These are phyloP conservation scores for Entomortierella beljakovae DNA, from an alignment of 192 early-diverging fungal species.

Conservation along the genomic window DNA sequence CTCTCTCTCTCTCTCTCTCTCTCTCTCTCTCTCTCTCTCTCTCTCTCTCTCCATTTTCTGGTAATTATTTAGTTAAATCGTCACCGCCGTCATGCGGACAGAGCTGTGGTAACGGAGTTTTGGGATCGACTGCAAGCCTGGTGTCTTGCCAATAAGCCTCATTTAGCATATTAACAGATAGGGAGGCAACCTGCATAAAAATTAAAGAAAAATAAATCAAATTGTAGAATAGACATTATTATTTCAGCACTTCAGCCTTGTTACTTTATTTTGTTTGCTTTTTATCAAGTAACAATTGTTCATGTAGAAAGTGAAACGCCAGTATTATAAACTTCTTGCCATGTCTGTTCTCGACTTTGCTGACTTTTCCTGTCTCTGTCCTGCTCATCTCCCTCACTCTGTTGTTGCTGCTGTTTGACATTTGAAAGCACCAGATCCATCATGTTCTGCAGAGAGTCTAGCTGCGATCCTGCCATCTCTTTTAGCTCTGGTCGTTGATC, in stretches of 20 bases:
- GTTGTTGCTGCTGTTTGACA: slow-evolving; percentile 23
- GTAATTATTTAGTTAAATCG: slow-evolving; percentile 60
- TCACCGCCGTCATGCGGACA: slow-evolving; percentile 66
- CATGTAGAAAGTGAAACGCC: slow-evolving; percentile 4
- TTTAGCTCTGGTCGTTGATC: slow-evolving; percentile 8
- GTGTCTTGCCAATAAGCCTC: slow-evolving; percentile 58
- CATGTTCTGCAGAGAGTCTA: slow-evolving; percentile 26
- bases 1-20: not conserved
- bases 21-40: not conserved
- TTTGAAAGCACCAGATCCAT: slow-evolving; percentile 13
- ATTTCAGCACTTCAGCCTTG: not conserved
- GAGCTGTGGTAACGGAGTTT: slow-evolving; percentile 64
- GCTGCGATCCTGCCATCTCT: not conserved
- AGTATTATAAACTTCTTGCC: slow-evolving; percentile 11
- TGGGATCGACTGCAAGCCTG: slow-evolving; percentile 68
- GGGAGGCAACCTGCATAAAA: not conserved
- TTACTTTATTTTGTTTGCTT: not conserved
- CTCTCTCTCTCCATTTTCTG: not conserved
- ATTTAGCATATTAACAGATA: slow-evolving; percentile 55
- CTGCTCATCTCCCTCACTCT: not conserved
- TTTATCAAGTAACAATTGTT: not conserved
- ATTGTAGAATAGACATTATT: not conserved
- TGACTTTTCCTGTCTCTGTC: not conserved
- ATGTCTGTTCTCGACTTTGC: slow-evolving; percentile 3
- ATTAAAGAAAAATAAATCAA: not conserved